Evolutionary conservation across 257 asterid genomes (phyloP), one percentile per base, ranked within the genome.

Genomic region (Penstemon davidsonii): DNA sequence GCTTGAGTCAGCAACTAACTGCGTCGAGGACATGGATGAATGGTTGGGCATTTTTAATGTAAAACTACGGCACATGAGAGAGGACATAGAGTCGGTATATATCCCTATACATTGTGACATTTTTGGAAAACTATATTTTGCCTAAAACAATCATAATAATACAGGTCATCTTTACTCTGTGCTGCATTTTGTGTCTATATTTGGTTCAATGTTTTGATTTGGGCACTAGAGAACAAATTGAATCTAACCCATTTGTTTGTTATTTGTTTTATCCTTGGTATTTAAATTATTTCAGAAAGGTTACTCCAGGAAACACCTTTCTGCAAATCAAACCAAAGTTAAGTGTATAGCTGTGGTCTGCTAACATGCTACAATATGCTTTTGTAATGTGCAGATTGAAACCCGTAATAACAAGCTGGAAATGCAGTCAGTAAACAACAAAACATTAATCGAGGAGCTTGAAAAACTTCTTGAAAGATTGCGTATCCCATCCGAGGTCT

Each of bases 21-120:
- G 96, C 77, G 97, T 91, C 57, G 99, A 94, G 68, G 99, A 94
- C 77, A 84, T 94, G 97, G 99, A 94, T 83, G 96, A 94, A 78
- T 94, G 99, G 99, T 74, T 94, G 77, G 73, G 95, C 79, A 94
- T 94, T 73, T 94, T 94, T 68, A 94, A 94, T 78, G 82, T 94
- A 42, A 94, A 94, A 82, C 88, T 94, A 70, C 85, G 96, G 78
- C 99, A 94, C 85, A 94, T 94, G 99, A 88, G 99, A 81, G 97
- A 94, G 86, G 99, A 94, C 79, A 94, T 94, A 56, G 97, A 94
- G 79, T 88, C 97, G 80, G 99, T 94, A 80, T 64, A 78, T 59
- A 73, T 73, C 72, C 76, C 55, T 68, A 25, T 52, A 68, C 54
- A 60, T 62, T 67, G 59, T 68, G 59, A 11, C 70, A 50, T 41